A percentile compares a stretch with the other conserved stretches of the same genome.
Conservation (phyloP, 2,329 filamentous ascomycete species). For the Fusarium sp. region DNA sequence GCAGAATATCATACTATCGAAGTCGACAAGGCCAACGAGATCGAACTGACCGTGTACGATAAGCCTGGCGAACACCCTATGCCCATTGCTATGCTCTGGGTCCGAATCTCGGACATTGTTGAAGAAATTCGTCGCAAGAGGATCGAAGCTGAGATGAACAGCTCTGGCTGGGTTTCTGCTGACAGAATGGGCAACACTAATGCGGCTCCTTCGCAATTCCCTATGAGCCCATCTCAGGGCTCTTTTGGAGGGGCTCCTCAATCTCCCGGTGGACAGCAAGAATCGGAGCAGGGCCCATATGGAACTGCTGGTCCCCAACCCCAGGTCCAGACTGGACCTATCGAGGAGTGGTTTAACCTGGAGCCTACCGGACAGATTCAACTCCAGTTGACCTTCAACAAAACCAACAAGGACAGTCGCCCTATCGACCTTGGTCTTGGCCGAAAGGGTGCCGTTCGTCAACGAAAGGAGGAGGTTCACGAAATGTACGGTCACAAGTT, state of each 20-base stretch:
- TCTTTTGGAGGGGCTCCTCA: slow-evolving; percentile 58
- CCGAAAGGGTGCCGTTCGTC: slow-evolving; percentile 94
- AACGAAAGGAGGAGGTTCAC: slow-evolving; percentile 97
- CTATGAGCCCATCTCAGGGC: slow-evolving; percentile 62
- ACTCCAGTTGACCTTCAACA: slow-evolving; percentile 89
- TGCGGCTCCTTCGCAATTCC: slow-evolving; percentile 65
- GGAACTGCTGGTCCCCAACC: slow-evolving; percentile 57
- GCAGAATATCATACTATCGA: slow-evolving; percentile 91
- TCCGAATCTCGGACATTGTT: slow-evolving; percentile 94
- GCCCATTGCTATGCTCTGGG: slow-evolving; percentile 95
- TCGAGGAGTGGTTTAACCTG: slow-evolving; percentile 96
- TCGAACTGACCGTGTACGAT: slow-evolving; percentile 97
- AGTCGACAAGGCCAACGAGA: slow-evolving; percentile 98
- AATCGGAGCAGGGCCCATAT: slow-evolving; percentile 47
- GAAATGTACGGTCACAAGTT: slow-evolving; percentile 99
- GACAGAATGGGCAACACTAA: slow-evolving; percentile 82
- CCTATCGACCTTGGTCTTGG: slow-evolving; percentile 90
- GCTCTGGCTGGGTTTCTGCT: slow-evolving; percentile 95
- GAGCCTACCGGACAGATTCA: slow-evolving; percentile 95
- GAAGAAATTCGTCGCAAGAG: slow-evolving; percentile 98
- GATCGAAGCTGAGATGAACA: slow-evolving; percentile 95
- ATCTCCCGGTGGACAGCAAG: slow-evolving; percentile 53
- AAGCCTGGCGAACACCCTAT: slow-evolving; percentile 90
- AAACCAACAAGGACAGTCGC: slow-evolving; percentile 84
- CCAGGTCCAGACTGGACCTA: slow-evolving; percentile 67